These are phyloP conservation scores for Podila epigama DNA, from an alignment of 192 early-diverging fungal species.

Conservation along the genomic window DNA sequence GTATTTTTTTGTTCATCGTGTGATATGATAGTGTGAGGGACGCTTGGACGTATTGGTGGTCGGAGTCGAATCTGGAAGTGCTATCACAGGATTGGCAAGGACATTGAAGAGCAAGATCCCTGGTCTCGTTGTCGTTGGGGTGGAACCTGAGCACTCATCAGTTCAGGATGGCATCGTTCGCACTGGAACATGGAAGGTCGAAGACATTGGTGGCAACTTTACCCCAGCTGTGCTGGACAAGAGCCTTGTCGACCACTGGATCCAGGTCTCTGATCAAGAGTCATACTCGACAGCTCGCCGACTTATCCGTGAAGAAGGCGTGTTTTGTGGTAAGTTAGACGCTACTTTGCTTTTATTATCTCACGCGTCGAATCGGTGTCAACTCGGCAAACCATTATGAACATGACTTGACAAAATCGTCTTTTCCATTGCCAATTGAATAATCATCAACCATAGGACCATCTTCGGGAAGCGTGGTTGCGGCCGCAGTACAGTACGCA, in stretches of 20 bases:
- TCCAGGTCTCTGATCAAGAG: constrained; percentile 71
- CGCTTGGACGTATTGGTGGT: constrained; percentile 67
- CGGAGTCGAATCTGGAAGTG: constrained; percentile 73
- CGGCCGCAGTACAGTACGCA: constrained; percentile 64
- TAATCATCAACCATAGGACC: constrained; percentile 45
- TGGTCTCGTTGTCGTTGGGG: constrained; percentile 64
- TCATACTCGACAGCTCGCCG: constrained; percentile 75
- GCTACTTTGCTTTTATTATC: no score
- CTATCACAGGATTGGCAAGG: constrained; percentile 66
- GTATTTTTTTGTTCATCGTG: no score
- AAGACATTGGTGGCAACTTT: constrained; percentile 76
- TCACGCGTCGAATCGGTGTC: no score
- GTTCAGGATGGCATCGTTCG: constrained; percentile 50
- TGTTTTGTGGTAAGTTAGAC: constrained; percentile 60
- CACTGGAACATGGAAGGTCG: constrained; percentile 67
- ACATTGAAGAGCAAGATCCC: constrained; percentile 63
- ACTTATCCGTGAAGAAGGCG: constrained; percentile 66
- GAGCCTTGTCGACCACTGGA: constrained; percentile 66
- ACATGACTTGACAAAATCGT: no score
- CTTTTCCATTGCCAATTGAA: no score
- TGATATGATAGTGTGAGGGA: constrained; percentile 23
- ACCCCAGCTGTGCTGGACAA: constrained; percentile 62
- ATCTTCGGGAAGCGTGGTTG: constrained; percentile 71
- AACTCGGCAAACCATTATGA: no score
- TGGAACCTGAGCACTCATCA: constrained; percentile 73